Conservation (phyloP, 2,329 filamentous ascomycete species). For the Botrytis galanthina region DNA sequence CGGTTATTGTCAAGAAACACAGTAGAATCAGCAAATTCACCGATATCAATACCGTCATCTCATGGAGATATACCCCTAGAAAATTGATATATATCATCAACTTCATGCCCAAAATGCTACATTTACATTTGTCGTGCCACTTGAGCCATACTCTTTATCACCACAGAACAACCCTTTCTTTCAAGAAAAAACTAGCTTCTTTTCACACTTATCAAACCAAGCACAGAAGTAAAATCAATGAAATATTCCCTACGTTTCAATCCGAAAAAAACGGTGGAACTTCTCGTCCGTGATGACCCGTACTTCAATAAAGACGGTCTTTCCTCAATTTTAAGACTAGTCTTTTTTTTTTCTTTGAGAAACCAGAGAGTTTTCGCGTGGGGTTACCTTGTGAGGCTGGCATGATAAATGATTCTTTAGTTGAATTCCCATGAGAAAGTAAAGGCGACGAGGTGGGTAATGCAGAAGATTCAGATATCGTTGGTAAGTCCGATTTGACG, state of each 20-base stretch:
- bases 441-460: neutral
- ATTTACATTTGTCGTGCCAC: neutral
- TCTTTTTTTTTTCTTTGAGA: neutral
- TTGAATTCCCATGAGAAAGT: neutral
- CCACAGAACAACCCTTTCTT: neutral
- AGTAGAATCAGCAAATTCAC: neutral
- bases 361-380: neutral
- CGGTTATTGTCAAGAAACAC: too few species aligned
- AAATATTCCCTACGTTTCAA: neutral
- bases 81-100: neutral
- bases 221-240: neutral
- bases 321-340: neutral
- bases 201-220: neutral
- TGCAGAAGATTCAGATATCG: neutral
- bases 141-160: neutral
- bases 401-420: neutral
- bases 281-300: neutral
- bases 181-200: neutral
- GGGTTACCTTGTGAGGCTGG: neutral
- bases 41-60: neutral
- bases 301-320: neutral
- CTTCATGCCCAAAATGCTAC: neutral
- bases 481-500: neutral
- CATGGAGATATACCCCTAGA: neutral
- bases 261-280: neutral